A percentile compares a stretch with the other conserved stretches of the same genome.
These are phyloP conservation scores for Hippophae tibetana DNA, from an alignment of 306 rosid genomes.

Conservation along the genomic window DNA sequence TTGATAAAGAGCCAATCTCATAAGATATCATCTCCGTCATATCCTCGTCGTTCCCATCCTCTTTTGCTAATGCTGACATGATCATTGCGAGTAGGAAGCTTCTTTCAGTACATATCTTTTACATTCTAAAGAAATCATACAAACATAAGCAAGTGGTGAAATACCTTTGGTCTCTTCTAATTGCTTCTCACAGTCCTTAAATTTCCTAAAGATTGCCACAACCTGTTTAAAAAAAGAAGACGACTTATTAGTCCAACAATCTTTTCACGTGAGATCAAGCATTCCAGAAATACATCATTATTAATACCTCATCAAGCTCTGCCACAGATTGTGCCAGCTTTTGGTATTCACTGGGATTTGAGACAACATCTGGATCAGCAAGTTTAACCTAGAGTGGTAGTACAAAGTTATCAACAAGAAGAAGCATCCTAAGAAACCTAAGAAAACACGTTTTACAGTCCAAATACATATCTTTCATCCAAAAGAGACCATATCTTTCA, in stretches of 20 bases:
- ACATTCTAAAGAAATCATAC: background rate
- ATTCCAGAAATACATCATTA: slow-evolving; percentile 2
- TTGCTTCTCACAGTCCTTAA: slow-evolving; percentile 73
- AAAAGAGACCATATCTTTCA: too few species aligned
- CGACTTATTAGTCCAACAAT: background rate
- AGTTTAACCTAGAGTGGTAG: slow-evolving; percentile 59
- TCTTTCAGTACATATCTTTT: slow-evolving; percentile 4
- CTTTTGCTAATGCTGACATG: slow-evolving; percentile 66
- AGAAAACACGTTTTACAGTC: background rate
- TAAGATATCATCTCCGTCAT: slow-evolving; percentile 80
- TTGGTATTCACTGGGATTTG: slow-evolving; percentile 83
- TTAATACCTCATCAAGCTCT: slow-evolving; percentile 71
- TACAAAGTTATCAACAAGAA: background rate
- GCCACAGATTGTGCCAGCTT: slow-evolving; percentile 88
- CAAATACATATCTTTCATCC: too few species aligned
- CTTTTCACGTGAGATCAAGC: slow-evolving; percentile 1
- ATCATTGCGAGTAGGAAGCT: slow-evolving; percentile 8
- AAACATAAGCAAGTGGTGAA: slow-evolving; percentile 7
- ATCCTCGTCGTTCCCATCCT: slow-evolving; percentile 71
- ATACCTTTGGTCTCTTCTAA: slow-evolving; percentile 84
- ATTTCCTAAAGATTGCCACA: slow-evolving; percentile 54
- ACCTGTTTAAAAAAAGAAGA: slow-evolving; percentile 39
- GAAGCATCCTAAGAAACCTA: background rate
- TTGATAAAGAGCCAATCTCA: slow-evolving; percentile 56
- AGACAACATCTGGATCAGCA: slow-evolving; percentile 79